Evolutionary conservation across 2,329 filamentous ascomycete species (phyloP).

Genomic region (Aspergillus neoniger): DNA sequence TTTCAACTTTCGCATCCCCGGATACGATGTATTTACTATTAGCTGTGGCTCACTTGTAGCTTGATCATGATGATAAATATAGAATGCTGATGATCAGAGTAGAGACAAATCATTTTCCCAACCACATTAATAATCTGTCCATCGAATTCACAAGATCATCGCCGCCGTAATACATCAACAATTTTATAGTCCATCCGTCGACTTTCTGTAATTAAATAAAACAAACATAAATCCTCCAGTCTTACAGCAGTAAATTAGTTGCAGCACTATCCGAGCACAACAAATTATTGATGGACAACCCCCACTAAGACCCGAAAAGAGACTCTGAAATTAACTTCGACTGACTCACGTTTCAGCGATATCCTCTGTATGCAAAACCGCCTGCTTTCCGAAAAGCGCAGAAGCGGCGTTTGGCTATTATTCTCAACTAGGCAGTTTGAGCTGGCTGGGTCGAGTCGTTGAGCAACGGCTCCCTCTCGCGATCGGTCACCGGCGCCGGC

Average conservation of each 20-base stretch:
- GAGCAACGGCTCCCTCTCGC: conserved; percentile 57
- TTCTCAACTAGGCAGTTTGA: background rate
- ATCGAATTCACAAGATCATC: background rate
- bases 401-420: too few relatives aligned
- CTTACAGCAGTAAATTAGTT: background rate
- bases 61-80: too few relatives aligned
- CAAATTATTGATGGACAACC: too few relatives aligned
- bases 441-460: conserved; percentile 34
- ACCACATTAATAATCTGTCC: background rate
- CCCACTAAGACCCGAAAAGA: background rate
- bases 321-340: background rate
- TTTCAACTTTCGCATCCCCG: too few relatives aligned
- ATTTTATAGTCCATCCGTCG: background rate
- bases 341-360: background rate
- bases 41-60: too few relatives aligned
- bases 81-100: background rate
- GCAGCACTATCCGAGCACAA: background rate
- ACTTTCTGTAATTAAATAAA: background rate
- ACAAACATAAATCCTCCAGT: background rate
- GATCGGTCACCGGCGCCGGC: conserved; percentile 46
- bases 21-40: too few relatives aligned
- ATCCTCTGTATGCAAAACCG: background rate
- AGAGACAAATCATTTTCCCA: background rate
- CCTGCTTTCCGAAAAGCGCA: background rate
- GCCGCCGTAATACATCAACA: background rate